Evolutionary conservation across 495 filamentous ascomycete genomes (phyloP), one percentile per base, ranked within the genome.

Genomic region (Halenospora varia): DNA sequence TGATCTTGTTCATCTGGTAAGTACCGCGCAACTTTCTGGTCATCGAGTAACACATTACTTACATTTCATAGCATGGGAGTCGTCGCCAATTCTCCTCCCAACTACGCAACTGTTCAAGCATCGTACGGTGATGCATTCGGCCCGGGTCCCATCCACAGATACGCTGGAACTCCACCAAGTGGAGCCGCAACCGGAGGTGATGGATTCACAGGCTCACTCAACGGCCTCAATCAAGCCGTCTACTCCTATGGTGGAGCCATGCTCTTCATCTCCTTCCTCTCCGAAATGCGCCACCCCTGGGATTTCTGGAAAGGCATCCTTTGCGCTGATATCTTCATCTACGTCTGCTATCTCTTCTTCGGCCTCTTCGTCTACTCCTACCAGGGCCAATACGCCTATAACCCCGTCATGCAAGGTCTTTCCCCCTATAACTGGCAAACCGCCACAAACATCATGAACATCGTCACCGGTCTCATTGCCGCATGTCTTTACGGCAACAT

Each of bases 231-330:
- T 56, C 77, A 80, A 44, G 62, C 62, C 23, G 83, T 87, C n/a
- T 78, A 78, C 55, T 78, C 81, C 0, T 87, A 84, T 57, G 83
- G 81, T 18, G 83, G 83, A 22, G 76, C 77, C 2, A 72, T 81
- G 63, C 64, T 87, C 25, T 89, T 87, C 66, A 76, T 83, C 45
- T 84, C 86, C 57, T 86, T 89, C 66, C 68, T 86, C 58, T 77
- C 84, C 15, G 86, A 89, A 67, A 87, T 86, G 82, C 78, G 78
- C 40, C 77, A 80, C 24, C 83, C 83, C 0, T 70, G 69, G 39
- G 83, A 87, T 51, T 87, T 87, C 62, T 79, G 79, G 74, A 87
- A 86, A 64, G 79, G 77, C 0, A 72, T 85, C 63, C 70, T 81
- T 61, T 64, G 73, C 25, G 83, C 81, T 18, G 74, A 84, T 58